A percentile compares a stretch with the other conserved stretches of the same genome.
phyloP scores from a whole-genome alignment of 345 rosid genomes.

The Eucalyptus sp. region DNA sequence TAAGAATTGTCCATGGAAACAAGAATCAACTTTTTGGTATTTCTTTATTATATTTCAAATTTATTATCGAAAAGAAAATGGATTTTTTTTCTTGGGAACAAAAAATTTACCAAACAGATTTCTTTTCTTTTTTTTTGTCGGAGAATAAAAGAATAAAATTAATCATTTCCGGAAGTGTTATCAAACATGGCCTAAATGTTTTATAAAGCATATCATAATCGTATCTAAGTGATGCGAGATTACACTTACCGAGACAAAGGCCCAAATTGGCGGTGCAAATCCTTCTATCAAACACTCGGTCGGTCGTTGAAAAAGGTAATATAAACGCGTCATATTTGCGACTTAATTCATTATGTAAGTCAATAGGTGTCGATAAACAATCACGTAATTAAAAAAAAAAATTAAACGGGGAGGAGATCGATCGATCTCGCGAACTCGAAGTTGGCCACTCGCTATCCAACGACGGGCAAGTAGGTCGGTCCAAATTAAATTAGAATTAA shows the following conservation, averaged over 20 bases:
- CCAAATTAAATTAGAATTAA: background rate
- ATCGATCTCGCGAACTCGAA: background rate
- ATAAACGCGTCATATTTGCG: too few relatives aligned
- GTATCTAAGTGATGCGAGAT: background rate
- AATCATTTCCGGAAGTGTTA: accelerated
- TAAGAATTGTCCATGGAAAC: accelerated
- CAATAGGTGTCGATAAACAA: background rate
- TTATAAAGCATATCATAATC: background rate
- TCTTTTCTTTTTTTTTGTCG: accelerated
- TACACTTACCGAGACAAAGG: background rate
- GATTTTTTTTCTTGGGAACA: accelerated
- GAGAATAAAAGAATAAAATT: too few relatives aligned
- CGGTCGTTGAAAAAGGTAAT: background rate
- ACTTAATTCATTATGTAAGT: background rate
- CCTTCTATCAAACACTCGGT: background rate
- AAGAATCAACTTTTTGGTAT: too few relatives aligned
- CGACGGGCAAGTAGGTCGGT: background rate
- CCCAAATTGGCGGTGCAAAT: background rate
- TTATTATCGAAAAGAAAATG: too few relatives aligned
- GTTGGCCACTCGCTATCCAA: background rate
- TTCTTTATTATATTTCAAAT: accelerated
- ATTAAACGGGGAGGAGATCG: background rate
- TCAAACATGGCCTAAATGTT: too few relatives aligned
- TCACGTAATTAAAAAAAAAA: background rate
- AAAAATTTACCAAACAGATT: too few relatives aligned